Conservation (phyloP, 2,329 filamentous ascomycete genomes). For the Penicillium sclerotigenum region DNA sequence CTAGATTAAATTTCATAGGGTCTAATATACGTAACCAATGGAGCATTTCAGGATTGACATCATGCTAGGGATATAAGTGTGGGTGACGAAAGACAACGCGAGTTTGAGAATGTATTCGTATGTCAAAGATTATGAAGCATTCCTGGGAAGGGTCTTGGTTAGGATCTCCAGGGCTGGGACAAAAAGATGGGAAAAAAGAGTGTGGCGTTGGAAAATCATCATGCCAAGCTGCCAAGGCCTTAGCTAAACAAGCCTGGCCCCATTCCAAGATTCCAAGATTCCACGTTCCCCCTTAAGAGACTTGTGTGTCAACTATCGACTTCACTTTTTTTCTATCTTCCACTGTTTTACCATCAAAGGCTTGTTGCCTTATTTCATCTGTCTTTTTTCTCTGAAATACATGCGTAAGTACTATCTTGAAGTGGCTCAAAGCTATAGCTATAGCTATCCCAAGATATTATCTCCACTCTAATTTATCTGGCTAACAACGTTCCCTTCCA, state of each 20-base stretch:
- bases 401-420: conserved; percentile 31
- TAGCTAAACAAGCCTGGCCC: conserved; percentile 14
- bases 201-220: not conserved
- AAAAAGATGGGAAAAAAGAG: not conserved
- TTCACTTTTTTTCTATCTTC: not conserved
- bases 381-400: conserved; percentile 30
- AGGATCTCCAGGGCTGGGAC: not conserved
- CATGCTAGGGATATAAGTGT: conserved; percentile 1
- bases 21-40: not conserved
- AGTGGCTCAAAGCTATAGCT: not conserved
- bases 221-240: conserved; percentile 17
- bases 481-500: conserved; percentile 15
- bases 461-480: conserved; percentile 1
- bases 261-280: not conserved
- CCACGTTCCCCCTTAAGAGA: conserved; percentile 4
- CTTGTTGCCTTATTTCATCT: conserved; percentile 17
- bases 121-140: not conserved
- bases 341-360: conserved; percentile 10
- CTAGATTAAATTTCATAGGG: conserved; percentile 6
- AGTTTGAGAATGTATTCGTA: not conserved
- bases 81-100: not conserved
- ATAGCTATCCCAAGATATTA: not conserved
- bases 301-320: not conserved
- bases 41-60: conserved; percentile 8
- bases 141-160: not conserved